Conservation (phyloP, 1,284 basidiomycete species). For the Mycosarcoma mackinlayi region DNA sequence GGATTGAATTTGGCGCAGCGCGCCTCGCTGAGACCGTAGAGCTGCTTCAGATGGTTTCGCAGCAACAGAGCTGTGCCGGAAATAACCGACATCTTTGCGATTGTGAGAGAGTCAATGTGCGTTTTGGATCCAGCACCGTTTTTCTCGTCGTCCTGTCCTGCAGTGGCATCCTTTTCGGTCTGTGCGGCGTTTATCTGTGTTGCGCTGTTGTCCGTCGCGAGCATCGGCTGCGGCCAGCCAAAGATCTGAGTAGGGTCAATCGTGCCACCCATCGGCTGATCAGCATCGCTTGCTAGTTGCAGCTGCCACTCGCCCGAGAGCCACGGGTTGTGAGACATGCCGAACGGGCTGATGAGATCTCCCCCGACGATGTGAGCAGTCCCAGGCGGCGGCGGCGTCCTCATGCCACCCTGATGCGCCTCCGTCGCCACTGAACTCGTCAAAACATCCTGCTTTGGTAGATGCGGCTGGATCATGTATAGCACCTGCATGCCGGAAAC, state of each 20-base stretch:
- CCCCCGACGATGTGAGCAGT: not conserved
- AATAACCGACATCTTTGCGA: conserved; percentile 53
- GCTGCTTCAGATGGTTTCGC: conserved; percentile 59
- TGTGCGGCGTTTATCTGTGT: conserved; percentile 2
- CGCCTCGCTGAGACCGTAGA: conserved; percentile 58
- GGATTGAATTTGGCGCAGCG: conserved; percentile 58
- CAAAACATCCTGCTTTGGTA: conserved; percentile 31
- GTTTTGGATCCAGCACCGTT: conserved; percentile 5
- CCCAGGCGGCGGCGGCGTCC: conserved; percentile 29
- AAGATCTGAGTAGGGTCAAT: conserved; percentile 30
- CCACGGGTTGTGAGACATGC: conserved; percentile 37
- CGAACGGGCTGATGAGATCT: conserved; percentile 36
- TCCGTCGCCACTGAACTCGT: not conserved
- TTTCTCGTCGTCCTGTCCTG: conserved; percentile 15
- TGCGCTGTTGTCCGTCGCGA: not conserved
- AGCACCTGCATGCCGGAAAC: conserved; percentile 83
- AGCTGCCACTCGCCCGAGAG: conserved; percentile 45
- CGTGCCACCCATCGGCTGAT: conserved; percentile 16
- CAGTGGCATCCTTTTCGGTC: no score
- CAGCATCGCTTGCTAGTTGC: conserved; percentile 17
- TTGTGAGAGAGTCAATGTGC: conserved; percentile 19
- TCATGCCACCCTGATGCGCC: conserved; percentile 7
- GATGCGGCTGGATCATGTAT: conserved; percentile 49
- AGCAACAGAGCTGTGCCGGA: conserved; percentile 51
- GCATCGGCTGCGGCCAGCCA: not conserved